Base-by-base conservation (phyloP, 2,329 filamentous ascomycete species). In the Sporothrix schenckii region DNA sequence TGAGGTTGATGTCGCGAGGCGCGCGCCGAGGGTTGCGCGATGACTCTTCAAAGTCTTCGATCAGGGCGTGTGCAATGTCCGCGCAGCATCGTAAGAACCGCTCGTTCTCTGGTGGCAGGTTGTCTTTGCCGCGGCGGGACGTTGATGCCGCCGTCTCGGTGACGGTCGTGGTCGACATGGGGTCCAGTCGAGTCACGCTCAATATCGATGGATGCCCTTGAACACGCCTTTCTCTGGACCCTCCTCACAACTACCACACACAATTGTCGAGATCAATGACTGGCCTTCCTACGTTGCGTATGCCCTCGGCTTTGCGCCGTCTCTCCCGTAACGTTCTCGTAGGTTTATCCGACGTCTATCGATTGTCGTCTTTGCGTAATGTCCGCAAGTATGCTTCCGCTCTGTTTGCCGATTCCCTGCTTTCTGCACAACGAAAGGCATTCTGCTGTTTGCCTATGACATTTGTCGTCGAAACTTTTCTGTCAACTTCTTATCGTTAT, bases 71-170 rank as follows among this genome's bases (percentile, higher is more conserved):
- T 68, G 94, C 94, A 77, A 99, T 94, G 76, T 99, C 96, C 73
- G 94, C 94, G 80, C 96, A 99, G 76, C 93, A 95, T 79, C 93
- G 89, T 80, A 98, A 88, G 80, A 92, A 97, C 68, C 95, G 90
- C 82, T 99, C 95, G 81, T 94, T 97, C 81, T 99, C 95, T 34
- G 95, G 92, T 2, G 93, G 87, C 14, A 97, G 86, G 75, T 76
- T 88, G 80, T 77, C 86, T 91, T 80, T 92, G 95, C 76, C 61
- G 19, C 60, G 60, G 50, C 52, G 27, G n/a, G 65, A 54, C 27
- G 66, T 30, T 53, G 85, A 89, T 74, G 90, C 88, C 85, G 92
- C 88, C 72, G 80, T 84, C 73, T 79, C 76, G 34, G 81, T 84
- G 73, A 80, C 76, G 30, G 80, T 83, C 24, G 77, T 73, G 11